Percentiles rank a stretch among this genome's conserved stretches.
Evolutionary conservation across 2,329 filamentous ascomycete species (phyloP).

Genomic region (Diaporthe helianthi): DNA sequence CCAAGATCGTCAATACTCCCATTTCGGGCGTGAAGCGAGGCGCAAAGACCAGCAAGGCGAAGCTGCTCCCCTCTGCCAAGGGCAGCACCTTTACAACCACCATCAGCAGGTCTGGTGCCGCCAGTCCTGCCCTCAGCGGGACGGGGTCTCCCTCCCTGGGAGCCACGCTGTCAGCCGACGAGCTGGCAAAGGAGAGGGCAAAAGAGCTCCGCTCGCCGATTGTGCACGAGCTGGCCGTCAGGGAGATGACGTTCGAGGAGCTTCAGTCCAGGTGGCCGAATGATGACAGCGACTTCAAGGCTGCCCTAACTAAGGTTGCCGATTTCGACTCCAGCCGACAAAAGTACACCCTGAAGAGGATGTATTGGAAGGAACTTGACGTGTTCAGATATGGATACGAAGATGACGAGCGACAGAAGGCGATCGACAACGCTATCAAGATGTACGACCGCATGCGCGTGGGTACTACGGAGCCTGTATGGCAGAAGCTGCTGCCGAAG

Average conservation of each 20-base stretch:
- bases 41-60: conserved; percentile 40
- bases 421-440: conserved; percentile 67
- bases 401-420: conserved; percentile 62
- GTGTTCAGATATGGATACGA: conserved; percentile 68
- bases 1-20: conserved; percentile 46
- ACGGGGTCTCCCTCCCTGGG: conserved; percentile 60
- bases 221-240: conserved; percentile 67
- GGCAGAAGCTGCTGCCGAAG: conserved; percentile 66
- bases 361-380: conserved; percentile 69
- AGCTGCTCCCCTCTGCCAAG: conserved; percentile 46
- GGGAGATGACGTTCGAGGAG: conserved; percentile 57
- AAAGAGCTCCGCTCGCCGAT: conserved; percentile 54
- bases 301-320: conserved; percentile 64
- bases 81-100: conserved; percentile 48
- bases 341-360: conserved; percentile 63
- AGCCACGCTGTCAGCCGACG: conserved; percentile 56
- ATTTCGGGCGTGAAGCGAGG: conserved; percentile 39
- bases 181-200: conserved; percentile 59
- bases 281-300: conserved; percentile 60
- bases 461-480: conserved; percentile 62
- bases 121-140: conserved; percentile 64
- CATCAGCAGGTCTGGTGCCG: conserved; percentile 54
- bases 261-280: conserved; percentile 59
- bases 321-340: conserved; percentile 55
- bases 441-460: conserved; percentile 66